phyloP scores from a whole-genome alignment of 139 green algal species.

The Zygnema circumcarinatum region DNA sequence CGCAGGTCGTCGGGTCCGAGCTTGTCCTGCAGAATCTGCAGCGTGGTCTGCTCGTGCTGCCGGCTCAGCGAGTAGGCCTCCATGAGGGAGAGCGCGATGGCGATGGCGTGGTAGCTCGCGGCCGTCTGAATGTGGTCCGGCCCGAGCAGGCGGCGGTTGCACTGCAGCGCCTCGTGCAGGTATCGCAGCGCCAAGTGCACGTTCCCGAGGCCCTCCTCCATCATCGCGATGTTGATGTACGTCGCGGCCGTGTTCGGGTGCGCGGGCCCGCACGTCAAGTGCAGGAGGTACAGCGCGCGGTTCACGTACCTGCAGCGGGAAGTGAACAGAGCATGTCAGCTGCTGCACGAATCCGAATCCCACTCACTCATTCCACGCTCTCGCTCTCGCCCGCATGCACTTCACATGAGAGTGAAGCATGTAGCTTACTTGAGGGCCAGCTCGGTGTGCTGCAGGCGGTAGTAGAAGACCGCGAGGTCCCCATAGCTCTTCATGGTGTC shows the following conservation, averaged over 20 bases:
- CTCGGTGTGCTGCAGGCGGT: conserved; percentile 61
- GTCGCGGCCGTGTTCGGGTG: conserved; percentile 67
- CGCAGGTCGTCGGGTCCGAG: conserved; percentile 63
- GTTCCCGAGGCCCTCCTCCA: conserved; percentile 63
- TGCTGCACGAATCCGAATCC: not conserved
- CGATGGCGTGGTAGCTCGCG: conserved; percentile 64
- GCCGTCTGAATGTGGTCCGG: conserved; percentile 65
- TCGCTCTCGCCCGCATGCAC: not conserved
- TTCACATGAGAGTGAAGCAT: too few relatives aligned
- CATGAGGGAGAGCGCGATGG: conserved; percentile 68
- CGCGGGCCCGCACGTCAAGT: conserved; percentile 55
- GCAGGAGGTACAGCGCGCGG: conserved; percentile 61
- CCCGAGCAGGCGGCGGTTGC: conserved; percentile 63
- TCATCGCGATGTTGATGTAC: conserved; percentile 69
- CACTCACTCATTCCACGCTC: not conserved
- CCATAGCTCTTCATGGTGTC: conserved; percentile 70
- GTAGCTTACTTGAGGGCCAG: conserved; percentile 55
- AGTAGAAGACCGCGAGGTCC: conserved; percentile 70
- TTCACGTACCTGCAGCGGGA: conserved; percentile 57
- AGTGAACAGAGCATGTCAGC: not conserved
- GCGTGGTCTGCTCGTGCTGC: conserved; percentile 65
- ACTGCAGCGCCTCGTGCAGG: conserved; percentile 64
- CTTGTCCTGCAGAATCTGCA: conserved; percentile 61
- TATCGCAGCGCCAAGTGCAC: conserved; percentile 61
- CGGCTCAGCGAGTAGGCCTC: conserved; percentile 63